These are phyloP conservation scores for Pisolithus albus DNA, from an alignment of 768 basidiomycete genomes.

Conservation along the genomic window DNA sequence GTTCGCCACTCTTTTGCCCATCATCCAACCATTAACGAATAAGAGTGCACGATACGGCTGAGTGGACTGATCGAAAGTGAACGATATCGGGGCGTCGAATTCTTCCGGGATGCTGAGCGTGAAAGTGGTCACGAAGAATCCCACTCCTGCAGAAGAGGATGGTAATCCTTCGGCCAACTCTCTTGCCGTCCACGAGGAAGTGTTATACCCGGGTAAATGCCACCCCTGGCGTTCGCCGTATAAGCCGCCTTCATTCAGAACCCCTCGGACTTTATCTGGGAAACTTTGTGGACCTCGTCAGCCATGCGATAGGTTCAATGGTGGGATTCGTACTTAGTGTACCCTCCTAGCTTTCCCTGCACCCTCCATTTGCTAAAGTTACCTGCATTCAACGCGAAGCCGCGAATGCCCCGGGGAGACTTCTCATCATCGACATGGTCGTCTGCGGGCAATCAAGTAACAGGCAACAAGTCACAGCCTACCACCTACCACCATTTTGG, in stretches of 20 bases:
- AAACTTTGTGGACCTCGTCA: constrained; percentile 38
- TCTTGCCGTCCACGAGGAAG: constrained; percentile 50
- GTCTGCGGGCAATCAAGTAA: constrained; percentile 11
- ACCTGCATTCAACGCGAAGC: constrained; percentile 62
- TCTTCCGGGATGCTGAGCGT: constrained; percentile 50
- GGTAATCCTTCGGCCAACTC: constrained; percentile 57
- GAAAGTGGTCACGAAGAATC: constrained; percentile 78
- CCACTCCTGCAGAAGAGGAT: constrained; percentile 54
- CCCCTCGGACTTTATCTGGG: constrained; percentile 63
- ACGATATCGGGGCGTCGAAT: constrained; percentile 65
- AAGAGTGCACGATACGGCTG: constrained; percentile 67
- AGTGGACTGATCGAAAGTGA: constrained; percentile 57
- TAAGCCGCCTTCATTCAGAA: constrained; percentile 68
- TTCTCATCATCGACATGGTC: constrained; percentile 50
- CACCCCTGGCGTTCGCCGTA: constrained; percentile 67
- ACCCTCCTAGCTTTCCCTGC: constrained; percentile 72
- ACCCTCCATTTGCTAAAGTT: constrained; percentile 61
- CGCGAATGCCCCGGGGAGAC: constrained; percentile 72
- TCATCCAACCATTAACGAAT: constrained; percentile 88
- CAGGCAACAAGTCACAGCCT: not conserved
- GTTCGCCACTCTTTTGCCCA: constrained; percentile 72
- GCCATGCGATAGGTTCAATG: not conserved
- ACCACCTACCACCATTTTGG: constrained; percentile 44
- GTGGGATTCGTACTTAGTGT: constrained; percentile 41
- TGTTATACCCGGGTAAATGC: constrained; percentile 70